Conservation (phyloP, 805 yeast species). For the Helenozyma rhizophorensis region DNA sequence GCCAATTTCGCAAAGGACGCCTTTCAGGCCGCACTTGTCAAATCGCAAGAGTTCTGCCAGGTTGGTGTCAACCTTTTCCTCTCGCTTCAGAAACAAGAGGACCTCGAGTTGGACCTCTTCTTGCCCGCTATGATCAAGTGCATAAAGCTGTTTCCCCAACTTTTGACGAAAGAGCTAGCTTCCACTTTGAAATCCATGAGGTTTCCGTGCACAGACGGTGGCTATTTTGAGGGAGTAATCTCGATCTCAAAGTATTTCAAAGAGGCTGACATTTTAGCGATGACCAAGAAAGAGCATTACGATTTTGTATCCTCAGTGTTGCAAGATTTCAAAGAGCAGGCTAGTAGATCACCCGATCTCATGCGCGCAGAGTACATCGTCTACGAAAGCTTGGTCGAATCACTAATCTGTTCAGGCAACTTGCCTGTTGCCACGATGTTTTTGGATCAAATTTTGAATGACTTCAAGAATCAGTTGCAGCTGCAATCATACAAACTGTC, state of each 20-base stretch:
- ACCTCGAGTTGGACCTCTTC: slow-evolving; percentile 27
- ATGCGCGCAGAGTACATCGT: slow-evolving; percentile 40
- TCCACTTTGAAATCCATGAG: too few relatives aligned
- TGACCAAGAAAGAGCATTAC: slow-evolving; percentile 18
- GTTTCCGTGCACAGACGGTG: slow-evolving; percentile 26
- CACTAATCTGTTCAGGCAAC: slow-evolving; percentile 50
- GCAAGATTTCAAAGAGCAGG: slow-evolving; percentile 30
- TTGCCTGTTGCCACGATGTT: slow-evolving; percentile 49
- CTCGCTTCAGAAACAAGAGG: slow-evolving; percentile 39
- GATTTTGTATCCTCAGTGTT: slow-evolving; percentile 25
- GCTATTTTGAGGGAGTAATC: slow-evolving; percentile 36
- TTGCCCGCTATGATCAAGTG: slow-evolving; percentile 34
- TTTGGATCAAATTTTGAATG: slow-evolving; percentile 49
- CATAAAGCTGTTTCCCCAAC: slow-evolving; percentile 24
- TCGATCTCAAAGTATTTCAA: slow-evolving; percentile 23
- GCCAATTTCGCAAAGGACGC: slow-evolving; percentile 42
- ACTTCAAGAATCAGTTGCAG: slow-evolving; percentile 30
- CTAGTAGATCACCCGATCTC: slow-evolving; percentile 9
- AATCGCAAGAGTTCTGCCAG: slow-evolving; percentile 41
- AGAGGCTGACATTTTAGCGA: slow-evolving; percentile 12
- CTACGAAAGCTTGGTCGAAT: slow-evolving; percentile 48
- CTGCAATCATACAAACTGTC: too few relatives aligned
- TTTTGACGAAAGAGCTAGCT: slow-evolving; percentile 17
- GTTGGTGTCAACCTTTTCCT: slow-evolving; percentile 42
- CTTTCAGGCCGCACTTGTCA: slow-evolving; percentile 42